Conservation (phyloP, 495 filamentous ascomycete species). For the Lasiosphaeria miniovina region DNA sequence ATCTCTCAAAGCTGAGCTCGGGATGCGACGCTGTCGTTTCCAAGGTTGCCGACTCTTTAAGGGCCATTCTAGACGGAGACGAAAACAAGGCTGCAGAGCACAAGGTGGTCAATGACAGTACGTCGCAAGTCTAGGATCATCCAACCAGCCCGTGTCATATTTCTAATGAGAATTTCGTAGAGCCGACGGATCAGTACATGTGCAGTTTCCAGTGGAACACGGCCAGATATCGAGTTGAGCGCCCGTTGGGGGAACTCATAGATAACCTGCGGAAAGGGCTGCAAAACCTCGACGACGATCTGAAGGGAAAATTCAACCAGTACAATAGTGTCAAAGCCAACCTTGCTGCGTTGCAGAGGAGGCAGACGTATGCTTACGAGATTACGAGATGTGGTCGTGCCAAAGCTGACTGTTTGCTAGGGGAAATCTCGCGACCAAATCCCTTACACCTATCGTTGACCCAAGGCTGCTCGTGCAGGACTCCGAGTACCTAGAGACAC, state of each 20-base stretch:
- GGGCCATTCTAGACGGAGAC: constrained; percentile 74
- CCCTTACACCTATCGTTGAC: constrained; percentile 81
- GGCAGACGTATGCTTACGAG: constrained; percentile 57
- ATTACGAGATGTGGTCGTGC: neutral
- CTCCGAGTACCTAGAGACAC: constrained; percentile 95
- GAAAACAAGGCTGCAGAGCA: constrained; percentile 78
- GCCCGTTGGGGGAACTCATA: constrained; percentile 77
- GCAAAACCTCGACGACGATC: constrained; percentile 84
- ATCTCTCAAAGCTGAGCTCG: constrained; percentile 80
- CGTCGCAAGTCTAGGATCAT: constrained; percentile 25
- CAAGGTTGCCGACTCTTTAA: constrained; percentile 85
- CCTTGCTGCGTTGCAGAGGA: constrained; percentile 74
- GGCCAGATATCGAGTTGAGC: constrained; percentile 91
- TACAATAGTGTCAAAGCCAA: constrained; percentile 87
- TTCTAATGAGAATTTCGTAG: constrained; percentile 40
- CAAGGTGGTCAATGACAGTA: constrained; percentile 96
- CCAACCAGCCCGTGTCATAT: constrained; percentile 6
- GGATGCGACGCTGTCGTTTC: constrained; percentile 77
- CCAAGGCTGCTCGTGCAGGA: constrained; percentile 75
- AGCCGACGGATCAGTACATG: constrained; percentile 90
- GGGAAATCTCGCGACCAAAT: constrained; percentile 91
- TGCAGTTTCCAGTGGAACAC: constrained; percentile 92
- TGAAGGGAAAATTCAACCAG: constrained; percentile 86
- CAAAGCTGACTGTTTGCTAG: constrained; percentile 40
- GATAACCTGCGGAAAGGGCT: constrained; percentile 87